phyloP scores from a whole-genome alignment of 139 green algal genomes.

The Haematococcus lacustris region DNA sequence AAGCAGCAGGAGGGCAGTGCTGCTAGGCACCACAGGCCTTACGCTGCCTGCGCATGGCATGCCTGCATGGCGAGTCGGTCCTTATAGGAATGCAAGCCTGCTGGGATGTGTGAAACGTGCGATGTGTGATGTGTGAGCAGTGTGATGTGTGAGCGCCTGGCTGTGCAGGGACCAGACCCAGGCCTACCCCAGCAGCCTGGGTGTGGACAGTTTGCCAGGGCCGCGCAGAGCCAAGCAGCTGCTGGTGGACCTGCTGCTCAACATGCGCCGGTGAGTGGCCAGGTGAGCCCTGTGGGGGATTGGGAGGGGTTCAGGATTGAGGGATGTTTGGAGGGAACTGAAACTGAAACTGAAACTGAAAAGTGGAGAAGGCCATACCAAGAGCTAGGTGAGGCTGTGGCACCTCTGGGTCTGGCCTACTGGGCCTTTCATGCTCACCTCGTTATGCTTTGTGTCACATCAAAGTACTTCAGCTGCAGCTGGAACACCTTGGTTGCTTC shows the following conservation, averaged over 20 bases:
- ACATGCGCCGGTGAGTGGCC: constrained; percentile 12
- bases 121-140: too few species aligned
- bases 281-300: background rate
- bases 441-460: background rate
- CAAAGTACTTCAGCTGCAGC: too few species aligned
- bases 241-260: constrained; percentile 13
- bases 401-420: too few species aligned
- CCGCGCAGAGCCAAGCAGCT: constrained; percentile 7
- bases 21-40: too few species aligned
- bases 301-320: background rate
- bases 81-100: too few species aligned
- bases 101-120: too few species aligned
- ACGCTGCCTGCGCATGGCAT: too few species aligned
- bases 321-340: background rate
- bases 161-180: background rate
- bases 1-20: too few species aligned
- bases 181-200: constrained; percentile 6
- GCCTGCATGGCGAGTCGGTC: too few species aligned
- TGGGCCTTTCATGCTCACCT: background rate
- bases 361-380: background rate
- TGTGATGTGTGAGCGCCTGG: too few species aligned
- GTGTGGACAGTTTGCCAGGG: constrained; percentile 3
- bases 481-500: too few species aligned
- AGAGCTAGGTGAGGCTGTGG: too few species aligned
- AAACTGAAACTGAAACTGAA: constrained; percentile 1